A percentile compares a stretch with the other conserved stretches of the same genome.
Conservation (phyloP, 345 rosid genomes). For the Sonneratia alba region DNA sequence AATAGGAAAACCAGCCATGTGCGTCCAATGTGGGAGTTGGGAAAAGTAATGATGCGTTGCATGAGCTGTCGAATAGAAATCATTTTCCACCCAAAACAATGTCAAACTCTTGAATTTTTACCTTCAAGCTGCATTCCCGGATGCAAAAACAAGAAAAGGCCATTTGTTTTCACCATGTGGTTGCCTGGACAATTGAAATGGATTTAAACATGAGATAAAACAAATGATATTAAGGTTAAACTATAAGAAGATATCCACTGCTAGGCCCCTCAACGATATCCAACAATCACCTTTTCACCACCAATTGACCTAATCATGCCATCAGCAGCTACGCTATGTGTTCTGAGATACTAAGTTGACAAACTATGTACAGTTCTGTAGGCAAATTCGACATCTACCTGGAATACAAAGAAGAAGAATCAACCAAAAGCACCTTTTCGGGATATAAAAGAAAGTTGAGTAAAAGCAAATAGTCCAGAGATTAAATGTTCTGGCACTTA, state of each 20-base stretch:
- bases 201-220: neutral
- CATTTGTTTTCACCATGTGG: neutral
- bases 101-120: no score
- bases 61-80: neutral
- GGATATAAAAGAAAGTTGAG: neutral
- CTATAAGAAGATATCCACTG: neutral
- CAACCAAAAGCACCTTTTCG: neutral
- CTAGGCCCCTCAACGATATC: neutral
- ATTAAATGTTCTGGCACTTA: neutral
- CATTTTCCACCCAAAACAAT: no score
- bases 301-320: constrained; percentile 72
- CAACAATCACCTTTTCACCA: constrained; percentile 61
- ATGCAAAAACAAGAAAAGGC: neutral
- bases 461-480: neutral
- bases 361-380: constrained; percentile 52
- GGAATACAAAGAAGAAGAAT: constrained; percentile 10
- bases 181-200: neutral
- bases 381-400: constrained; percentile 75
- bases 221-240: neutral
- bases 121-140: no score
- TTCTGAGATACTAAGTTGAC: constrained; percentile 66
- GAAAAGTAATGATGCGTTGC: neutral
- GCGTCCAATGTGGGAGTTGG: neutral
- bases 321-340: constrained; percentile 80
- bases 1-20: neutral